Conservation (phyloP, 257 asterid species). For the Avicennia marina region DNA sequence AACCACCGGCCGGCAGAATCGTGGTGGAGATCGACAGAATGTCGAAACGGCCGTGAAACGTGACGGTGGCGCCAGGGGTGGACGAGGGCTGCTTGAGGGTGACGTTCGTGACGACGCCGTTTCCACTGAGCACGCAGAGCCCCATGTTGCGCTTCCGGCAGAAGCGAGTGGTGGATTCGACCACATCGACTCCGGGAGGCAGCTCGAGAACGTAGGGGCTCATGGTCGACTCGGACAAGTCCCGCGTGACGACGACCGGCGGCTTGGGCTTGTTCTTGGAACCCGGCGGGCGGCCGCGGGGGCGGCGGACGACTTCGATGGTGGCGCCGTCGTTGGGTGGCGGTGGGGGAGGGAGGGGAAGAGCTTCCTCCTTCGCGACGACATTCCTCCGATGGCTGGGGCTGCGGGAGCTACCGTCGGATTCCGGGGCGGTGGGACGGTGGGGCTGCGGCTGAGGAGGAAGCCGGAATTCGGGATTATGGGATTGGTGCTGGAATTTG, state of each 20-base stretch:
- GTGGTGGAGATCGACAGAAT: constrained; percentile 69
- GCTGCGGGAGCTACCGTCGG: too few species aligned
- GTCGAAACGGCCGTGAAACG: constrained; percentile 82
- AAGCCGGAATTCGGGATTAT: too few species aligned
- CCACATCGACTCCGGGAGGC: constrained; percentile 47
- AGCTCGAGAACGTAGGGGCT: constrained; percentile 70
- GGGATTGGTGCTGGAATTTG: too few species aligned
- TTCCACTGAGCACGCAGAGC: constrained; percentile 49
- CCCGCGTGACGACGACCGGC: constrained; percentile 47
- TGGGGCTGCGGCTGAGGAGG: too few species aligned
- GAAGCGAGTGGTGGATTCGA: constrained; percentile 33
- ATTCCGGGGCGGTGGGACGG: too few species aligned
- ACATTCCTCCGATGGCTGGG: too few species aligned
- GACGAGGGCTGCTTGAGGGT: constrained; percentile 64
- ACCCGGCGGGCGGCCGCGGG: constrained; percentile 80
- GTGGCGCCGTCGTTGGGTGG: constrained; percentile 50
- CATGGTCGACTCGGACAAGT: constrained; percentile 42
- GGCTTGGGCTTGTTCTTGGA: constrained; percentile 68
- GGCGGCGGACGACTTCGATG: constrained; percentile 74
- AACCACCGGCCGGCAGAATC: constrained; percentile 23
- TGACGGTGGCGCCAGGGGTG: constrained; percentile 57
- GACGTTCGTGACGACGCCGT: constrained; percentile 51
- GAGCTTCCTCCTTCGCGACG: too few species aligned
- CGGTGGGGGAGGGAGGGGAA: too few species aligned
- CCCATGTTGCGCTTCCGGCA: constrained; percentile 49